Evolutionary conservation across 2,329 filamentous ascomycete species (phyloP), one percentile per base, ranked within the genome.

Genomic region (Venturia effusa): DNA sequence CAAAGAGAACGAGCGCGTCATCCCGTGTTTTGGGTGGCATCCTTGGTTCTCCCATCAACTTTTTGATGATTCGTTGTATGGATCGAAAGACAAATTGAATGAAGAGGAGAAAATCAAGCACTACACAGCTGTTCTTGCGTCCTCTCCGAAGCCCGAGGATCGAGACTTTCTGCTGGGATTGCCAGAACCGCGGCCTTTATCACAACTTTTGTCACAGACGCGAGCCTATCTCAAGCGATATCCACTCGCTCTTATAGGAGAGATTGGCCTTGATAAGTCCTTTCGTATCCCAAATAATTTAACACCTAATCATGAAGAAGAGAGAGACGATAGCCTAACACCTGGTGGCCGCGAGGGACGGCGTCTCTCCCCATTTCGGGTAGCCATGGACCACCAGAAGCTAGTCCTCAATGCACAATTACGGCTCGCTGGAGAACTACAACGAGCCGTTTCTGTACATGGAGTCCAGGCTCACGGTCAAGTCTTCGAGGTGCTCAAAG

Each of bases 1-100:
- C 66, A 64, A 69, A 24, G 66, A 70, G 61, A 67, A 75, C 54
- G 75, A 78, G 66, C 79, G 77, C 64, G 74, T 87, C 32, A 69
- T 93, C 3, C 88, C 90, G 0, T 85, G 86, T n/a, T 93, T 92
- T 74, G 90, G 90, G 24, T 92, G 89, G 88, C 90, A 94, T 72
- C 90, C 90, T 0, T 94, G 90, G 90, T 93, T 92, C 74, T 88
- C 89, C 0, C 80, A 93, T 72, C 86, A 90, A 67, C 81, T 94
- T 69, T 90, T 86, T 70, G 82, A 87, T 69, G 85, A 90, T 62
- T 66, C 63, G 15, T 69, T 73, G 10, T 71, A 74, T 70, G 68
- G 67, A n/a, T 68, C 68, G 24, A 67, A 69, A 37, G 69, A 68
- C 5, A 62, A 61, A 19, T 72, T 80, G 11, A 70, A 73, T 3